phyloP scores from a whole-genome alignment of 1,284 basidiomycete genomes.

The Rhodotorula sp. region DNA sequence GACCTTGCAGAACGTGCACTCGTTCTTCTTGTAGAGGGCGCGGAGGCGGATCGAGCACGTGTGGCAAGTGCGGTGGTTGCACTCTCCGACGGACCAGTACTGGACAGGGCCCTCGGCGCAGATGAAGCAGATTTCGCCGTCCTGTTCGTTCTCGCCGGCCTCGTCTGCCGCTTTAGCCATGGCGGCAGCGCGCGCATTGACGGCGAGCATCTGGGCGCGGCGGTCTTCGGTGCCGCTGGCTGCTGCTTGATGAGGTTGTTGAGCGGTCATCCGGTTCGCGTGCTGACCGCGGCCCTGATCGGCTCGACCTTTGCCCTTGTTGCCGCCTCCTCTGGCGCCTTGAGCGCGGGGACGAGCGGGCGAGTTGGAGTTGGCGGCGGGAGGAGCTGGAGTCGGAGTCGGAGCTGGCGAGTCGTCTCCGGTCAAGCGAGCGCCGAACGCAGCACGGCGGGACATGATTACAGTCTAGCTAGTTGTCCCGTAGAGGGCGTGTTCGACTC shows the following conservation, averaged over 20 bases:
- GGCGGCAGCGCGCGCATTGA: constrained; percentile 1
- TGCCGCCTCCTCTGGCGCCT: background rate
- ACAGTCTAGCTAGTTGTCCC: background rate
- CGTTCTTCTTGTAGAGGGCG: constrained; percentile 78
- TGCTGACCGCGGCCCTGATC: background rate
- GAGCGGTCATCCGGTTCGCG: background rate
- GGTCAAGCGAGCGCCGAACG: constrained; percentile 7
- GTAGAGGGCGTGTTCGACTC: background rate
- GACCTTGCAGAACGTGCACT: constrained; percentile 97
- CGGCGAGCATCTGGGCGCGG: background rate
- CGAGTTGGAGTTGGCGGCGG: background rate
- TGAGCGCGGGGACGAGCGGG: background rate
- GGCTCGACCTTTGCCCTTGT: background rate
- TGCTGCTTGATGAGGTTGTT: background rate
- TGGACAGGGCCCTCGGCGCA: constrained; percentile 86
- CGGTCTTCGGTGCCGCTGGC: background rate
- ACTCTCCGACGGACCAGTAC: constrained; percentile 82
- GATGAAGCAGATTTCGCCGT: constrained; percentile 71
- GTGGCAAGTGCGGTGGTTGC: constrained; percentile 89
- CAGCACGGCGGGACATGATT: constrained; percentile 1
- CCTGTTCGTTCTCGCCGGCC: constrained; percentile 2
- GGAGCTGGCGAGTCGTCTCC: background rate
- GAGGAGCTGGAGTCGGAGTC: background rate
- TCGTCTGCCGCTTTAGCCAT: constrained; percentile 24
- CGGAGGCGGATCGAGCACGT: constrained; percentile 87